Conservation (phyloP, 139 green algal genomes). For the Chlamydomonas applanata region DNA sequence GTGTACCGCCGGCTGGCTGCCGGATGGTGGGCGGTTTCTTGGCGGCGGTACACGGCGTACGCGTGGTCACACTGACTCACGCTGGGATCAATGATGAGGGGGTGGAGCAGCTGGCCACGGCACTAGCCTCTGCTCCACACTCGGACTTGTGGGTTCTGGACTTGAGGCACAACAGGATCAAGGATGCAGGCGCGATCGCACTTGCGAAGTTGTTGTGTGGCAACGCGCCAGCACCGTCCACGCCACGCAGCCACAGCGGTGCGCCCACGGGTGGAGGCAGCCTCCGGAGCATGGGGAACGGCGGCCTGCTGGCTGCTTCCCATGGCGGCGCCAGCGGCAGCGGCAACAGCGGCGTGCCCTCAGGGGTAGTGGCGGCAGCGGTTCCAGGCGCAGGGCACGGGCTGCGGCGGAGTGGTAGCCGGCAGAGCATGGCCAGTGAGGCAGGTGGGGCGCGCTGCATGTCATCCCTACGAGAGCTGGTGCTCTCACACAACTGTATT, state of each 20-base stretch:
- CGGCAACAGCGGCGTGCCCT: no score
- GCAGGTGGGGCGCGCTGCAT: not conserved
- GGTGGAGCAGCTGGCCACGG: not conserved
- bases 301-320: no score
- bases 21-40: not conserved
- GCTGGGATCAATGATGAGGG: not conserved
- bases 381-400: no score
- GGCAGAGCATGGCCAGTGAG: no score
- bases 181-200: not conserved
- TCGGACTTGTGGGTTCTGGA: constrained; percentile 2
- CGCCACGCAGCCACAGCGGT: no score
- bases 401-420: no score
- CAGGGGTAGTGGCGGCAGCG: no score
- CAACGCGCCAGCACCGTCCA: no score
- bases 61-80: not conserved
- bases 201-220: not conserved
- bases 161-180: constrained; percentile 3
- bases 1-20: not conserved
- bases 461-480: not conserved
- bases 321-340: no score
- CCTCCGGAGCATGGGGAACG: no score
- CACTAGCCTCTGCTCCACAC: not conserved
- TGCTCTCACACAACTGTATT: constrained; percentile 3
- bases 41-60: not conserved
- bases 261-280: no score